These are phyloP conservation scores for Talaromyces sp. DNA, from an alignment of 2,329 filamentous ascomycete genomes.

Conservation along the genomic window DNA sequence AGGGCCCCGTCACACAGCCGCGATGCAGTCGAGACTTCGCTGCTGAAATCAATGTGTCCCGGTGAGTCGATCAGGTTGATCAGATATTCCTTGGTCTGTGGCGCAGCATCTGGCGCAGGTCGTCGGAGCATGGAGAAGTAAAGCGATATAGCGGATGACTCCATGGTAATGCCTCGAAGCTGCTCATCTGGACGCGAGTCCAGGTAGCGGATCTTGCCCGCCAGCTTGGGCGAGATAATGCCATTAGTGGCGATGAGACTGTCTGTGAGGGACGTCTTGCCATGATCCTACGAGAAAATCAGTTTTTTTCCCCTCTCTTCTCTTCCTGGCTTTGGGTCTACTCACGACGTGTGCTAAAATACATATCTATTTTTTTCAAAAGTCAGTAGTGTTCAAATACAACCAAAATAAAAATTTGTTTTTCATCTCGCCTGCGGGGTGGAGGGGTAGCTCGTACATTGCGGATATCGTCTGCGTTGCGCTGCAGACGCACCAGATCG, in stretches of 20 bases:
- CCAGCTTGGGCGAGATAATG: conserved; percentile 96
- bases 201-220: conserved; percentile 95
- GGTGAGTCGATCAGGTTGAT: conserved; percentile 98
- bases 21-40: conserved; percentile 93
- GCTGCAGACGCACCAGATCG: conserved; percentile 84
- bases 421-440: conserved; percentile 20
- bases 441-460: conserved; percentile 60
- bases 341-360: conserved; percentile 85
- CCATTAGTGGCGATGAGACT: conserved; percentile 96
- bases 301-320: background rate
- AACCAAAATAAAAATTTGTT: conserved; percentile 4
- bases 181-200: conserved; percentile 97
- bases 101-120: conserved; percentile 59
- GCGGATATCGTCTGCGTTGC: conserved; percentile 79
- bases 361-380: conserved; percentile 62
- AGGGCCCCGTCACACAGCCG: conserved; percentile 90
- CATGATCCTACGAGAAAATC: conserved; percentile 64
- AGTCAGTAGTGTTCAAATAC: conserved; percentile 20
- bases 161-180: conserved; percentile 97
- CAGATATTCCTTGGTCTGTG: conserved; percentile 79
- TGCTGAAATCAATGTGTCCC: conserved; percentile 97
- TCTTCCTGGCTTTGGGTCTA: conserved; percentile 14
- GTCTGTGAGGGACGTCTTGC: conserved; percentile 95
- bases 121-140: conserved; percentile 89
- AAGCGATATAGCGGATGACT: conserved; percentile 94